Evolutionary conservation across 805 yeast genomes (phyloP), one percentile per base, ranked within the genome.

Genomic region (Metschnikowia lochheadii): DNA sequence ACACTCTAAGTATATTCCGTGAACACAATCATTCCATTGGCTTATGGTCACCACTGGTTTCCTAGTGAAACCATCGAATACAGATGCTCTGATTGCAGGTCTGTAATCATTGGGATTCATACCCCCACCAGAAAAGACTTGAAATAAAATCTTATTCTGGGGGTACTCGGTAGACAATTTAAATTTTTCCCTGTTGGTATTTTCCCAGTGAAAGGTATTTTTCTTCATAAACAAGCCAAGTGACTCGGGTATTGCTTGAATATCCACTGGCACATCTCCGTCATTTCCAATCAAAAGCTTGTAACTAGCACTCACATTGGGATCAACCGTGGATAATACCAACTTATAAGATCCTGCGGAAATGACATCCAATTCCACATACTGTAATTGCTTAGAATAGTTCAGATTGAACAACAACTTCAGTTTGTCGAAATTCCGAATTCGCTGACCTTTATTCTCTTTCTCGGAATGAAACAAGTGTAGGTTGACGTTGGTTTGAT

Each of bases 251-350:
- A 64, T 57, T 29, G 57, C 58, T 0, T 55, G 42, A 3, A 64
- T 23, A 2, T 29, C 33, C 14, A 59, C 46, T 1, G 37, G 49
- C 1, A 21, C 20, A 1, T 36, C 29, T 5, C 56, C 58, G 14
- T 57, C 52, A 18, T 69, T 63, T 49, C 66, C 67, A 5, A 72
- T 35, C 0, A 63, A 26, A 1, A 81, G 48, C 40, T 59, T 58
- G 58, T 68, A 82, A 1, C 54, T 47, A 1, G 62, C 65, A 5
- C 59, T 41, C 0, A 57, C 52, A 3, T 63, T 62, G 1, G 70
- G 61, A 3, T 71, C 72, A 56, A 70, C 78, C 0, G 80, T 72
- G 1, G 86, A 81, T 2, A 73, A 60, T 1, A 83, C 65, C 0
- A 79, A 54, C 23, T 76, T 68, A 56, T 81, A 83, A 14, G 56